Evolutionary conservation across 805 yeast genomes (phyloP).

Genomic region (Candida berthetii): DNA sequence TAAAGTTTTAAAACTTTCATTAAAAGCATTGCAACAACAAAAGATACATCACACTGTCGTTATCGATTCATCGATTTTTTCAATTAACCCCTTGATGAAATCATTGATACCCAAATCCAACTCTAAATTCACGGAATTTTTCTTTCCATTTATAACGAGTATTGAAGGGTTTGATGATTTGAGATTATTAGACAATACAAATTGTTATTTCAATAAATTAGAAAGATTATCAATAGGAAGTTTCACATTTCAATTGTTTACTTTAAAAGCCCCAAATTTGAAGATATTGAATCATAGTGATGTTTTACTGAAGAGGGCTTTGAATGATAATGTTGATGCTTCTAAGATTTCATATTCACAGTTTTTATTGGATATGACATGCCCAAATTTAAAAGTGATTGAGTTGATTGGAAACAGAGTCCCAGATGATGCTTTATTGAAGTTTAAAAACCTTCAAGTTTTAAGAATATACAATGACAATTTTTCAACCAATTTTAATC

Average conservation of each 20-base stretch:
- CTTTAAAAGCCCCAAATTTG: constrained; percentile 11
- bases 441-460: constrained; percentile 7
- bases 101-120: constrained; percentile 12
- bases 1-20: constrained; percentile 8
- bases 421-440: constrained; percentile 3
- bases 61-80: constrained; percentile 2
- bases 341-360: constrained; percentile 9
- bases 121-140: constrained; percentile 12
- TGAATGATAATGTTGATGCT: constrained; percentile 10
- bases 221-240: constrained; percentile 14
- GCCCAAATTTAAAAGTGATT: constrained; percentile 5
- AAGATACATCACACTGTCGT: constrained; percentile 10
- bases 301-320: constrained; percentile 8
- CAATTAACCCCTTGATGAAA: constrained; percentile 7
- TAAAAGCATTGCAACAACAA: constrained; percentile 6
- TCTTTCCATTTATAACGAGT: constrained; percentile 6
- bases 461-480: constrained; percentile 14
- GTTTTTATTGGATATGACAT: constrained; percentile 8
- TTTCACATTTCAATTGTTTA: constrained; percentile 14
- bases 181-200: constrained; percentile 15
- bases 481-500: constrained; percentile 3
- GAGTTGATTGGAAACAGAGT: constrained; percentile 3
- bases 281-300: constrained; percentile 9
- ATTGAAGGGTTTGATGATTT: constrained; percentile 16
- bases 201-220: constrained; percentile 11